These are phyloP conservation scores for Fusarium udum DNA, from an alignment of 2,329 filamentous ascomycete species.

Conservation along the genomic window DNA sequence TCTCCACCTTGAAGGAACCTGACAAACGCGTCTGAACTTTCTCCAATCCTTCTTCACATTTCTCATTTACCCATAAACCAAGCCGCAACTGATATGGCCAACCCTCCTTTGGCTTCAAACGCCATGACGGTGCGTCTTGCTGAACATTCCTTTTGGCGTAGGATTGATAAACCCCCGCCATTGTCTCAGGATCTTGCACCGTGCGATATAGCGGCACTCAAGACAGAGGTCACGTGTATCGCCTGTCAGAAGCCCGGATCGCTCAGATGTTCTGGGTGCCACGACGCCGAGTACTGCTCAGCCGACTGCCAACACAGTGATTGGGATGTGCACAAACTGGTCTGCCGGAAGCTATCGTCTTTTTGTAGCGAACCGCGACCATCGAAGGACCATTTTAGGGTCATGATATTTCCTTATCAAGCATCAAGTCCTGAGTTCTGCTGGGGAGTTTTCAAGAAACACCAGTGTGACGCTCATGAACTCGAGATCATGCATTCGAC, in stretches of 20 bases:
- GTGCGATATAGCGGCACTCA: not conserved
- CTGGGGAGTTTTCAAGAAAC: not conserved
- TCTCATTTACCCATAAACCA: not conserved
- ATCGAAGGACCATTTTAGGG: not conserved
- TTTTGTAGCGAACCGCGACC: not conserved
- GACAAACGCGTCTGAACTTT: not conserved
- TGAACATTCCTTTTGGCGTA: fast-evolving
- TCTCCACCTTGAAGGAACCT: too few relatives aligned
- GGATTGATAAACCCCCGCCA: fast-evolving
- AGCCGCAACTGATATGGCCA: not conserved
- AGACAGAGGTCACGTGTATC: not conserved
- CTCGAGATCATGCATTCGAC: not conserved
- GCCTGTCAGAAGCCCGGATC: not conserved
- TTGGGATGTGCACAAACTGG: not conserved
- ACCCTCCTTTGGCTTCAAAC: fast-evolving
- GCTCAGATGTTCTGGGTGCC: not conserved
- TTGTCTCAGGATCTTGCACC: not conserved
- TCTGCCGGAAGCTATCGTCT: not conserved
- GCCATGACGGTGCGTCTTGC: fast-evolving
- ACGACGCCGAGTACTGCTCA: not conserved
- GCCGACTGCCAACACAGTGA: not conserved
- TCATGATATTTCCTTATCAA: not conserved
- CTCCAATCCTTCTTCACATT: not conserved
- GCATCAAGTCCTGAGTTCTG: not conserved
- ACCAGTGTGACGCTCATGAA: too few relatives aligned